These are phyloP conservation scores for Paxillus ammoniavirescens DNA, from an alignment of 768 basidiomycete genomes.

Conservation along the genomic window DNA sequence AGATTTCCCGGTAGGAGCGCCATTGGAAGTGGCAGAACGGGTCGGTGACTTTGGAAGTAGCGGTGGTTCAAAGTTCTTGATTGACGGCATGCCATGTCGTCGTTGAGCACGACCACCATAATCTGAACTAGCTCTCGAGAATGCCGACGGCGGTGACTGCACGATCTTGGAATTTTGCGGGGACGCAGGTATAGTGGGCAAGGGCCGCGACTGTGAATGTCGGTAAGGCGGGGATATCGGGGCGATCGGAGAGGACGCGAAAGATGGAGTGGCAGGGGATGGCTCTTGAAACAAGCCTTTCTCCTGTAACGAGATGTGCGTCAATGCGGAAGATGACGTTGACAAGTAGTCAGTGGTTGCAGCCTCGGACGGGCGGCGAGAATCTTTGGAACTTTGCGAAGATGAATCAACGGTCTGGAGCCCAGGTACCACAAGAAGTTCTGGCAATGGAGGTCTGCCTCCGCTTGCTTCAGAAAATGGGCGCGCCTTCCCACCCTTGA, in stretches of 20 bases:
- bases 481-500: constrained; percentile 22
- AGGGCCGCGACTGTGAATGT: constrained; percentile 13
- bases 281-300: constrained; percentile 21
- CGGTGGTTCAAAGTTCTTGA: not conserved
- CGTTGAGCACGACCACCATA: constrained; percentile 8
- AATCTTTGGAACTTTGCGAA: constrained; percentile 25
- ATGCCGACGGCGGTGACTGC: constrained; percentile 18
- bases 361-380: constrained; percentile 20
- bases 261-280: constrained; percentile 15
- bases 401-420: constrained; percentile 23
- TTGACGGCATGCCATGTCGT: constrained; percentile 7
- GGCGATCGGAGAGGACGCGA: constrained; percentile 4
- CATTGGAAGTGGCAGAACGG: constrained; percentile 44
- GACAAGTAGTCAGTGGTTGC: constrained; percentile 6
- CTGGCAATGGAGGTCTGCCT: constrained; percentile 14
- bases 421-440: constrained; percentile 13
- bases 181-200: constrained; percentile 31
- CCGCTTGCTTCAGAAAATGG: constrained; percentile 18
- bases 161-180: constrained; percentile 17
- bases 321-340: not conserved
- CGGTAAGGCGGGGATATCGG: constrained; percentile 11
- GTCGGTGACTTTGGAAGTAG: constrained; percentile 10
- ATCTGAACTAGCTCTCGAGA: constrained; percentile 18
- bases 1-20: constrained; percentile 14
- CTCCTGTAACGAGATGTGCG: constrained; percentile 9